Percentiles rank a stretch among this genome's conserved stretches.
These are phyloP conservation scores for Lepraria neglecta DNA, from an alignment of 495 filamentous ascomycete genomes.

Conservation along the genomic window DNA sequence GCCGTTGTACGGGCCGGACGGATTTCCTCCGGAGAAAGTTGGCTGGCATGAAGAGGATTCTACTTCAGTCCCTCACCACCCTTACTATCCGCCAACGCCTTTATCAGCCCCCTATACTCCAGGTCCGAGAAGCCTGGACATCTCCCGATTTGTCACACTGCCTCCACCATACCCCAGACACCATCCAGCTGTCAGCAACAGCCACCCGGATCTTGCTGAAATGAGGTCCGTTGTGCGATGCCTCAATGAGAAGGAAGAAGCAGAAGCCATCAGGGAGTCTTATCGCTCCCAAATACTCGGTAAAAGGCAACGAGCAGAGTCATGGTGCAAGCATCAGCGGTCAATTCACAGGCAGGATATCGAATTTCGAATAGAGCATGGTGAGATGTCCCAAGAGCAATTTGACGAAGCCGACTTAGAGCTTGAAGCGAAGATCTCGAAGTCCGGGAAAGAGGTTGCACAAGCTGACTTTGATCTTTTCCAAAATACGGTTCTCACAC, in stretches of 20 bases:
- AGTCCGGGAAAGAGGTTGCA: conserved; percentile 52
- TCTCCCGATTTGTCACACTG: conserved; percentile 85
- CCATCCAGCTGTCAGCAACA: conserved; percentile 92
- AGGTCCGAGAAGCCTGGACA: conserved; percentile 59
- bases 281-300: conserved; percentile 42
- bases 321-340: conserved; percentile 42
- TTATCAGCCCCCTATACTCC: conserved; percentile 36
- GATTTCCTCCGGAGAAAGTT: conserved; percentile 80
- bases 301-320: conserved; percentile 37
- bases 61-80: conserved; percentile 23
- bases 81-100: conserved; percentile 21
- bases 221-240: conserved; percentile 69
- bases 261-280: conserved; percentile 58
- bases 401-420: conserved; percentile 71
- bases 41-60: conserved; percentile 64
- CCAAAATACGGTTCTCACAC: conserved; percentile 66
- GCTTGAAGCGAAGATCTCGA: conserved; percentile 54
- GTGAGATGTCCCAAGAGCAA: conserved; percentile 70
- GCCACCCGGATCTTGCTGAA: conserved; percentile 76
- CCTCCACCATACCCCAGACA: conserved; percentile 90
- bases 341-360: conserved; percentile 56
- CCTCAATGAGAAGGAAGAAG: conserved; percentile 67
- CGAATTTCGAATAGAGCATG: conserved; percentile 64
- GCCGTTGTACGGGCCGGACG: conserved; percentile 49
- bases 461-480: conserved; percentile 72